Base-by-base conservation (phyloP, 148 eudicot genomes). In the Chenopodium berlandieri region DNA sequence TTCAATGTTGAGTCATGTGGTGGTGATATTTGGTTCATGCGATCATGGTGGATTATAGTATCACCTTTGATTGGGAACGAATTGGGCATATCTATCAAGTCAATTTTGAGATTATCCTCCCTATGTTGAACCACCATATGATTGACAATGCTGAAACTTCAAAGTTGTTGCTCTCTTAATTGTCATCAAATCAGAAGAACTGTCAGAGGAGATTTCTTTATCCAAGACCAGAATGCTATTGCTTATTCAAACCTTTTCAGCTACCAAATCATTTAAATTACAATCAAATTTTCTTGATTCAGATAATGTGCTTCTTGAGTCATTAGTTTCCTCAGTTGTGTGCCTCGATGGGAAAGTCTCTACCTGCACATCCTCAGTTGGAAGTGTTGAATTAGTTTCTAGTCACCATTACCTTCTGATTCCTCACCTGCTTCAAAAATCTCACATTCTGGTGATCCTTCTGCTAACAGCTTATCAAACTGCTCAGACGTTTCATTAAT, bases 331-430 rank as follows among this genome's bases (percentile, higher is more conserved):
- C 75, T 71, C 81, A 65, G 87, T 70, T 81, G 82, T 82, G 27
- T 89, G 88, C 75, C 82, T 81, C 77, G 90, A 67, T 14, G 97
- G 97, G 86, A 94, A 93, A 17, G 88, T 91, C 87, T 93, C 98
- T 70, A 89, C 90, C 22, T 78, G 74, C 44, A 92, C 71, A 46
- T 90, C 84, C 22, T 78, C 75, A 68, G 79, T 81, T 8, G 82
- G 84, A 65, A 71, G 75, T 17, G 37, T 65, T 52, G 81, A 13
- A 17, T 32, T 46, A 50, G 64, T 81, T 54, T 85, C 32, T 40
- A 67, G 75, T 37, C 81, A 78, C 82, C 88, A 14, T 56, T 13
- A 54, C 54, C 62, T 67, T 85, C 74, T 48, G 27, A 71, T 78
- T 75, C 75, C 79, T 66, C 73, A 77, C 76, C 83, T 64, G 70